phyloP scores from a whole-genome alignment of 1,139 yeast genomes.

The Sugiyamaella castrensis region DNA sequence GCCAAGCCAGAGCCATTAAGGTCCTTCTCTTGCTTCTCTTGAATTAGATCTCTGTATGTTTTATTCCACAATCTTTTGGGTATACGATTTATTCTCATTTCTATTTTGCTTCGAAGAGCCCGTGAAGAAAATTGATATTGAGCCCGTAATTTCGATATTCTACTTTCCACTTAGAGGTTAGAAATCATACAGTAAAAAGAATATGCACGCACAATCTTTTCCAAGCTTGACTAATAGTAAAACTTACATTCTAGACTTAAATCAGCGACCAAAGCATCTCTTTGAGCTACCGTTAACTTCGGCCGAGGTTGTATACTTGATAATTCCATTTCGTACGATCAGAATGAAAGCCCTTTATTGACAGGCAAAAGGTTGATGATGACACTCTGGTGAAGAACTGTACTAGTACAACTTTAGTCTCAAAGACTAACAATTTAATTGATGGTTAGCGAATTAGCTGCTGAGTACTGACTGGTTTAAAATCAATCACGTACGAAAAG shows the following conservation, averaged over 20 bases:
- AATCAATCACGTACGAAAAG: no score
- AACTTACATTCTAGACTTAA: slow-evolving; percentile 31
- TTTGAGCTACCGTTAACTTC: slow-evolving; percentile 28
- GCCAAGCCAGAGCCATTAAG: slow-evolving; percentile 7
- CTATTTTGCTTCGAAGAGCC: slow-evolving; percentile 39
- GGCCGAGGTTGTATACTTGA: no score
- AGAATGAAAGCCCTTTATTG: no score
- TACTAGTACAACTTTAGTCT: no score
- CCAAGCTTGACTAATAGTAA: no score
- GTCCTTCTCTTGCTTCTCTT: slow-evolving; percentile 16
- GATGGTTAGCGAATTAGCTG: no score
- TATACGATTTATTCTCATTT: slow-evolving; percentile 41
- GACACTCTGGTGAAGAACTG: no score
- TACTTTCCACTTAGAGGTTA: slow-evolving; percentile 25
- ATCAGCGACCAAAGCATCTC: slow-evolving; percentile 31
- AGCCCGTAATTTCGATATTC: slow-evolving; percentile 34
- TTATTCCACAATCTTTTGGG: slow-evolving; percentile 45
- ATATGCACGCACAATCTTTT: no score
- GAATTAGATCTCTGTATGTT: slow-evolving; percentile 36
- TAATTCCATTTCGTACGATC: no score
- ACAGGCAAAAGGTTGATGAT: no score
- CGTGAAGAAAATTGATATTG: slow-evolving; percentile 35
- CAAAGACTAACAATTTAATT: no score
- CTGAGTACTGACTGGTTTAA: no score
- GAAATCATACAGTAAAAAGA: not conserved